Evolutionary conservation across 2,329 filamentous ascomycete species (phyloP).

Genomic region (Knoxdaviesia proteae): DNA sequence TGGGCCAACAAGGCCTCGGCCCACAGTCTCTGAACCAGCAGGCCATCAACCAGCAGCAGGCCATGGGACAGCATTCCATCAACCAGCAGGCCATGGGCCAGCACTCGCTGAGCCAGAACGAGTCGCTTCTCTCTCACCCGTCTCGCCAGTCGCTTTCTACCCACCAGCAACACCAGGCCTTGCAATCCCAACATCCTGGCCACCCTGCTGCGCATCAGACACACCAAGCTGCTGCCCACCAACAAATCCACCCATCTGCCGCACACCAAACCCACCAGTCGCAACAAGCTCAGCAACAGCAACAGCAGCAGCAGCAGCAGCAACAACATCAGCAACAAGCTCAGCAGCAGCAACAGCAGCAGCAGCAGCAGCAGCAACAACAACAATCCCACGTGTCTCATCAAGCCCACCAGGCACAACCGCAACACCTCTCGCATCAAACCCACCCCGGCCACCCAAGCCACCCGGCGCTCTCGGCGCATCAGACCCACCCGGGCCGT

Average conservation of each 20-base stretch:
- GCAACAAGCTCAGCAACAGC: not conserved
- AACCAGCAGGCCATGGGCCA: slow-evolving; percentile 4
- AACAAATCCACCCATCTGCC: slow-evolving; percentile 3
- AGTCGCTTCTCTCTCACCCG: slow-evolving; percentile 22
- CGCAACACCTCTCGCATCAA: slow-evolving; percentile 7
- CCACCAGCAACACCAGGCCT: slow-evolving; percentile 8
- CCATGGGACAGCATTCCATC: slow-evolving; percentile 1
- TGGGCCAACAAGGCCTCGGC: slow-evolving; percentile 1
- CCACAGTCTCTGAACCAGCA: slow-evolving; percentile 1
- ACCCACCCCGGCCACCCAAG: slow-evolving; percentile 6
- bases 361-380: not conserved
- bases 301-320: not conserved
- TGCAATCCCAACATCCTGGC: slow-evolving; percentile 2
- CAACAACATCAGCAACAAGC: not conserved
- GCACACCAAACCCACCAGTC: slow-evolving; percentile 4
- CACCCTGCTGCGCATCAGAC: slow-evolving; percentile 2
- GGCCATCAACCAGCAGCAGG: slow-evolving; percentile 1
- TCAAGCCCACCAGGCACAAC: slow-evolving; percentile 6
- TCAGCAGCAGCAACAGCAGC: not conserved
- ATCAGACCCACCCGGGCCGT: slow-evolving; percentile 7
- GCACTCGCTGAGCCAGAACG: slow-evolving; percentile 13
- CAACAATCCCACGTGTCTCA: not conserved
- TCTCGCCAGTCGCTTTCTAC: slow-evolving; percentile 11
- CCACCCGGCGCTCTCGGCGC: slow-evolving; percentile 12
- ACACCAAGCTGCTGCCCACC: slow-evolving; percentile 2